Evolutionary conservation across 2,329 filamentous ascomycete species (phyloP), one percentile per base, ranked within the genome.

Genomic region (Ophiostoma montium): DNA sequence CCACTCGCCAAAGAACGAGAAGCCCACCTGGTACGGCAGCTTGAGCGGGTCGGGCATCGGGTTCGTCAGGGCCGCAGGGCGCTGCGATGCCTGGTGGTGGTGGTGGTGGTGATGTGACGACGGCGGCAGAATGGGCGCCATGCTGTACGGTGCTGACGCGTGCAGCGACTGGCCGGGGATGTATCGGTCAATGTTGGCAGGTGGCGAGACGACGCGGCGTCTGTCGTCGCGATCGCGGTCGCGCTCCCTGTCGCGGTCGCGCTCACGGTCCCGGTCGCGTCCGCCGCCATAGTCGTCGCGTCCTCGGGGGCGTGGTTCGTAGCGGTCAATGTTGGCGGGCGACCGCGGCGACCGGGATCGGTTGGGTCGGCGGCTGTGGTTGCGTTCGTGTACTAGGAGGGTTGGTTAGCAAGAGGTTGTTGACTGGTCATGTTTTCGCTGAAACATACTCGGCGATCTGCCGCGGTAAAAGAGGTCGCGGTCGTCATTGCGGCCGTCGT

Each of bases 1-100:
- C 85, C 85, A 90, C 63, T 90, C 85, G 16, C 85, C 81, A 58
- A 86, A 90, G 63, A 83, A 90, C 13, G 84, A 89, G 64, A 90
- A 90, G 2, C 85, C 85, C 49, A 89, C 85, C 61, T 90, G 85
- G 54, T 84, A 88, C 3, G 83, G 78, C 10, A 90, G 70, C 53
- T 77, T 77, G 57, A 83, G 71, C 2, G 85, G 85, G 54, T 90
- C 84, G 12, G 76, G 71, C 3, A 90, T 67, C 9, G 83, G 84
- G 56, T 89, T 89, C 1, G 70, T 59, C 19, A 68, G 35, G 13
- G 74, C 65, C 16, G 67, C n/a, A n/a, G n/a, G 64, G 9, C 73
- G 69, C 30, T 45, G 83, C 78, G 43, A 44, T 5, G 47, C 33
- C 61, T 89, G 85, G 53, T 83, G 87, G 8, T 27, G 23, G 61